A percentile compares a stretch with the other conserved stretches of the same genome.
Evolutionary conservation across 2,329 filamentous ascomycete genomes (phyloP).

Genomic region (Ophiostoma tasmaniense): DNA sequence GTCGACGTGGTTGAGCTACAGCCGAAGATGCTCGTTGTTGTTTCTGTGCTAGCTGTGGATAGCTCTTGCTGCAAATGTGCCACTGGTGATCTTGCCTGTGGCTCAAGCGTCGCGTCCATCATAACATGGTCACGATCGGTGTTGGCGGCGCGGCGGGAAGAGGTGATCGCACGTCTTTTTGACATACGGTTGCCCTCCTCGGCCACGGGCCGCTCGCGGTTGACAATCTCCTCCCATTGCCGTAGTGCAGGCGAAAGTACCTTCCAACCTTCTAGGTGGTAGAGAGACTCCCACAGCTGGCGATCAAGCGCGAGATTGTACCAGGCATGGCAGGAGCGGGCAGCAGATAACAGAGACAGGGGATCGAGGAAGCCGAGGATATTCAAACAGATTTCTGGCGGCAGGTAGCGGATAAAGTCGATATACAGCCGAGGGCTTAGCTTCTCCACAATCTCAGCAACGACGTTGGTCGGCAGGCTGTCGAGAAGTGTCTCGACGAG

Average conservation of each 20-base stretch:
- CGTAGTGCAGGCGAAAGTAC: conserved; percentile 57
- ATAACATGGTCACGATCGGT: conserved; percentile 40
- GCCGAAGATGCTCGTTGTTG: conserved; percentile 2
- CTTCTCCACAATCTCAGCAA: conserved; percentile 71
- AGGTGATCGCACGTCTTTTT: conserved; percentile 47
- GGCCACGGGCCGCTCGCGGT: conserved; percentile 36
- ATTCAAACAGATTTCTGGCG: conserved; percentile 82
- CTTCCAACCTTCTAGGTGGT: conserved; percentile 79
- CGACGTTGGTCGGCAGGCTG: conserved; percentile 68
- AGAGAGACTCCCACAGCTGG: conserved; percentile 77
- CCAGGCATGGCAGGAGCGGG: conserved; percentile 74
- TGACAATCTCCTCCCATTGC: conserved; percentile 53
- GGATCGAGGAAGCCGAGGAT: conserved; percentile 82
- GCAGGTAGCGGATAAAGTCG: conserved; percentile 78
- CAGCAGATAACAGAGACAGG: conserved; percentile 68
- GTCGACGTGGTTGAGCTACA: neutral
- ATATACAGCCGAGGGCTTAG: conserved; percentile 81
- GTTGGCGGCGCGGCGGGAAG: conserved; percentile 27
- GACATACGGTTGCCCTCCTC: conserved; percentile 40
- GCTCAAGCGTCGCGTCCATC: conserved; percentile 26
- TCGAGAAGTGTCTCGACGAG: conserved; percentile 71
- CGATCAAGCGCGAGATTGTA: conserved; percentile 72
- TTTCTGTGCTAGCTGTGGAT: neutral
- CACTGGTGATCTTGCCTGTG: neutral
- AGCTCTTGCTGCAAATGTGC: neutral